A percentile compares a stretch with the other conserved stretches of the same genome.
phyloP scores from a whole-genome alignment of 176 grass and related monocot species.

The Zoysia japonica region DNA sequence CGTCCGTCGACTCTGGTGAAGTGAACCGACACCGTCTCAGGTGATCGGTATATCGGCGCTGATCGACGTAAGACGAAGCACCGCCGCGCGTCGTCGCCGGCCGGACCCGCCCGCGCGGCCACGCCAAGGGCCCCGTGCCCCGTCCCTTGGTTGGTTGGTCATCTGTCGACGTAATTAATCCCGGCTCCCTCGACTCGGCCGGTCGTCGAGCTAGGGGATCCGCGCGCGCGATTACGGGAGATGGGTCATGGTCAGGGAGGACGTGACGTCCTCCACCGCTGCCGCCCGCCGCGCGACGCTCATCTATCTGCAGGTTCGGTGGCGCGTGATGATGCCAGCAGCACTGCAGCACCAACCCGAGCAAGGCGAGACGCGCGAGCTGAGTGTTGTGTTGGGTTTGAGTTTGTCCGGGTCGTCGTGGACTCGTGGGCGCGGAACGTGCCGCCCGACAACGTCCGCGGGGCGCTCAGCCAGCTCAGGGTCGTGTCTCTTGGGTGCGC shows the following conservation, averaged over 20 bases:
- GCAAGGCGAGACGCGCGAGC: not conserved
- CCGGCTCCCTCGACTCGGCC: no score
- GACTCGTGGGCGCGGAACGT: not conserved
- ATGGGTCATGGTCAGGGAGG: not conserved
- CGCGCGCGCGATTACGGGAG: not conserved
- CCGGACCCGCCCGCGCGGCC: no score
- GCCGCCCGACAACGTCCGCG: slow-evolving; percentile 1
- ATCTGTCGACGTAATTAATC: no score
- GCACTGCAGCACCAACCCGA: not conserved
- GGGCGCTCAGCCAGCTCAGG: not conserved
- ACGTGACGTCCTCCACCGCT: slow-evolving; percentile 9
- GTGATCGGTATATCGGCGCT: not conserved
- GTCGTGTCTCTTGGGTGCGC: not conserved
- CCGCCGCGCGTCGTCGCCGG: not conserved
- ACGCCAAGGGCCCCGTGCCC: no score
- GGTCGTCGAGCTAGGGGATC: not conserved
- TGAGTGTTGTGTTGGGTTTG: not conserved
- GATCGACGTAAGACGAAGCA: not conserved
- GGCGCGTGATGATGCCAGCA: not conserved
- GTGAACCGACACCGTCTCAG: not conserved
- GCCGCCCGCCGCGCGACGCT: not conserved
- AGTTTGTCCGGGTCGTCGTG: not conserved
- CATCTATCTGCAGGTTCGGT: not conserved
- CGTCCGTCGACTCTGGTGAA: not conserved
- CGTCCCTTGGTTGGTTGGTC: no score